phyloP scores from a whole-genome alignment of 2,329 filamentous ascomycete genomes.

The Ceratocystiopsis brevicomis region DNA sequence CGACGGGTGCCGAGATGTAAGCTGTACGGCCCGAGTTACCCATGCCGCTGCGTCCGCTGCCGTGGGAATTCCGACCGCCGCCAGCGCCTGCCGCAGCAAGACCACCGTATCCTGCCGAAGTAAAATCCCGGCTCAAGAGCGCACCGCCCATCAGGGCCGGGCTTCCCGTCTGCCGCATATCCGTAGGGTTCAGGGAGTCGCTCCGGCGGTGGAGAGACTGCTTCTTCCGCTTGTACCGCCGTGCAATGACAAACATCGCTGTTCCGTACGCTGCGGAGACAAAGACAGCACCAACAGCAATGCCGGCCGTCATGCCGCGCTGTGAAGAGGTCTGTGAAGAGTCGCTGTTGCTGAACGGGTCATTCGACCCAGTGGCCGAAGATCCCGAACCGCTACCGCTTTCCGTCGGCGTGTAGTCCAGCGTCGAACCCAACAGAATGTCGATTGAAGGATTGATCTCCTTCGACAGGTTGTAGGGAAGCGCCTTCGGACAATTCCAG shows the following conservation, averaged over 20 bases:
- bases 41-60: constrained; percentile 30
- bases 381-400: constrained; percentile 17
- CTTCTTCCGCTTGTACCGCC: constrained; percentile 75
- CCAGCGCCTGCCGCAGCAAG: constrained; percentile 22
- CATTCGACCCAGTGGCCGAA: constrained; percentile 13
- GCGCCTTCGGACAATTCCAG: constrained; percentile 48
- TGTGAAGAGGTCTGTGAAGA: constrained; percentile 36
- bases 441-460: constrained; percentile 75
- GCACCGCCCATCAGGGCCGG: constrained; percentile 54
- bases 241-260: constrained; percentile 84
- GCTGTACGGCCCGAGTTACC: constrained; percentile 36
- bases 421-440: constrained; percentile 29
- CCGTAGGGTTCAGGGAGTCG: constrained; percentile 48
- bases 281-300: constrained; percentile 58
- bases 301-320: constrained; percentile 43
- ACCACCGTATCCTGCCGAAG: constrained; percentile 27
- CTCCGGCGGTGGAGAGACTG: constrained; percentile 57
- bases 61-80: constrained; percentile 37
- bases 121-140: constrained; percentile 35
- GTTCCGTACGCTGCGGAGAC: constrained; percentile 77
- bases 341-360: constrained; percentile 18
- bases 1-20: constrained; percentile 74
- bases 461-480: constrained; percentile 53
- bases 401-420: constrained; percentile 22
- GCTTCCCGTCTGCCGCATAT: constrained; percentile 38